Base-by-base conservation (phyloP, 75 land plant species). In the Cupressus sempervirens region DNA sequence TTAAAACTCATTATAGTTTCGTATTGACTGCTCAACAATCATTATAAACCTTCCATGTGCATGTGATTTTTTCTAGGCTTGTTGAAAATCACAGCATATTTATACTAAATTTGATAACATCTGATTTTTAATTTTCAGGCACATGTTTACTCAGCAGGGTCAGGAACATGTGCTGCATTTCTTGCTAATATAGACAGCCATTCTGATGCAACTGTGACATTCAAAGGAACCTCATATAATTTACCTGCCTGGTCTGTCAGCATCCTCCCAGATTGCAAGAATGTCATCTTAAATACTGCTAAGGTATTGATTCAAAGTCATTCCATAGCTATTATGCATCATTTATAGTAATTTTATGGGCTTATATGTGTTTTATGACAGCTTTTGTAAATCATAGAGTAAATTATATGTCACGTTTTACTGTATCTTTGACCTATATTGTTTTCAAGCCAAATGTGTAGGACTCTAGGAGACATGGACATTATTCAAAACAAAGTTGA, bases 241-340 rank as follows among this genome's bases (percentile, higher is more conserved):
- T 86, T 98, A 67, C 99, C 99, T 38, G 95, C 95, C 43, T 98
- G 99, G 99, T 98, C 99, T 82, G 99, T 98, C 81, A 98, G 98
- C 91, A 98, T 98, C 83, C 90, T 98, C 80, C 99, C 99, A 72
- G 99, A 96, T 88, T 98, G 99, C 93, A 93, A 94, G 76, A 92
- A 89, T 83, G 99, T 96, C 11, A 91, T 88, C n/a, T 90, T 94
- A 88, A 98, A 98, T 82, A 93, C 97, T 38, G 99, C 99, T 41
- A 89, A 98, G 96, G 99, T 98, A 29, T 72, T 7, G 13, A 72
- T 72, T 72, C 35, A 72, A 72, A 68, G 7, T 68, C 73, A 68
- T 68, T 29, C n/a, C 34, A 68, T 29, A 10, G 36, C 35, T 72
- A 30, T 72, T 14, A 32, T 72, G 74, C 74, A 72, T 72, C 32